Evolutionary conservation across 176 grass and related monocot species (phyloP).

Genomic region (Musa beccarii): DNA sequence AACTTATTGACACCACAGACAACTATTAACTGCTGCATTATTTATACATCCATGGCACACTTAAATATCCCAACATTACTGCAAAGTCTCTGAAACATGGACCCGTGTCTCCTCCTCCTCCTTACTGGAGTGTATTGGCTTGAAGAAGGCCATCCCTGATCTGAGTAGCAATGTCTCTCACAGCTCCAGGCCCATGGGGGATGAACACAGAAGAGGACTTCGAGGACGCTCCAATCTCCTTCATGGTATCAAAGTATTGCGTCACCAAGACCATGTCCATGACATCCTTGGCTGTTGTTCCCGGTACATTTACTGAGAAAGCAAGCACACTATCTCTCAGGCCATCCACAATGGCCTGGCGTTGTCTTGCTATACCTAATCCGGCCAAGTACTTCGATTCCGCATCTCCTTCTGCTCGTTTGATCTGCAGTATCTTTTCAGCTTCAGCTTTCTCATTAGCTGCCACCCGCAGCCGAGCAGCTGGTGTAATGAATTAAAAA

Average conservation of each 20-base stretch:
- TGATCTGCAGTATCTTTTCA: constrained; percentile 11
- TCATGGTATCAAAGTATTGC: constrained; percentile 9
- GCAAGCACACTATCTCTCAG: constrained; percentile 4
- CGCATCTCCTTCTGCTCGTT: constrained; percentile 7
- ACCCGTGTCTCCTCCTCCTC: background rate
- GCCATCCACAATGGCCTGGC: constrained; percentile 7
- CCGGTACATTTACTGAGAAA: constrained; percentile 10
- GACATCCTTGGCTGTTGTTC: constrained; percentile 10
- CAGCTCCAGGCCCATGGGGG: constrained; percentile 1
- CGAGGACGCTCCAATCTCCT: constrained; percentile 8
- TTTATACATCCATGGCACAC: no score
- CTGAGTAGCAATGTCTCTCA: constrained; percentile 4
- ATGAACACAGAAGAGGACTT: constrained; percentile 16
- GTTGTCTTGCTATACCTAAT: constrained; percentile 7
- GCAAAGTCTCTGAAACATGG: background rate
- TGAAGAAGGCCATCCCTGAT: constrained; percentile 13
- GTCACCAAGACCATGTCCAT: constrained; percentile 7
- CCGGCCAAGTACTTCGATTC: constrained; percentile 9
- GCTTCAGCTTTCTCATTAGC: constrained; percentile 10
- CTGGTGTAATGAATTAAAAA: background rate
- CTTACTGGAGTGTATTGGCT: background rate
- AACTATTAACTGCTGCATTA: no score
- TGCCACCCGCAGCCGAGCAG: background rate
- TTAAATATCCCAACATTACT: background rate
- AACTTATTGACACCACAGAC: no score